Base-by-base conservation (phyloP, 2,329 filamentous ascomycete species). In the Fonsecaea multimorphosa region DNA sequence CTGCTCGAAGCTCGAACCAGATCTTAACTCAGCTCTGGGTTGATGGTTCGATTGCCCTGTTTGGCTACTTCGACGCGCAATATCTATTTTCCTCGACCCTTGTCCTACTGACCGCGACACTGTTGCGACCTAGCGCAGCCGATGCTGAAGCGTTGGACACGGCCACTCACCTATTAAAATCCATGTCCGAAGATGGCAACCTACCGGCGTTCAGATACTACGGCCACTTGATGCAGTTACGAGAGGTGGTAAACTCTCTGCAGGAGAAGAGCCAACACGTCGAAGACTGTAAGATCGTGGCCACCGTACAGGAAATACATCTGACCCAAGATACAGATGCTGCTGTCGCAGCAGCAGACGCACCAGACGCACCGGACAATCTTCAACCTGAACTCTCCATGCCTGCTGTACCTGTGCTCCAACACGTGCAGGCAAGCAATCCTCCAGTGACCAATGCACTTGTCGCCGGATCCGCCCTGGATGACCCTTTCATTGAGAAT, bases 21-120 rank as follows among this genome's bases (percentile, higher is more conserved):
- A 64, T 58, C 24, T n/a, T 58, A 24, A 24, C 16, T 36, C 40
- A 58, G 29, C 58, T 64, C n/a, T 58, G 32, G n/a, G 44, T 58
- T 12, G 44, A 51, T 12, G 58, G 51, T 12, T 31, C 53, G n/a
- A 27, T 51, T 27, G 61, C 61, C 19, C 34, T 44, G 2, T 64
- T 52, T 32, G 61, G 61, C 14, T 53, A 29, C 34, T 52, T 64
- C 2, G 61, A 64, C 27, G 61, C 40, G 16, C 40, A 64, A 0
- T 54, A 64, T 36, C 29, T 54, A 1, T 64, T 64, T 44, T 53
- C 61, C n/a, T 51, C 61, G 14, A 54, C 61, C 27, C 36, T 64
- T 32, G 40, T 64, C 11, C 61, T 64, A 16, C 36, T 64, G 3
- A 64, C 58, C 4, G 32, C 34, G 6, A 44, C 38, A 22, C 49